Conservation (phyloP, 2,329 filamentous ascomycete genomes). For the Eutypella sp. region DNA sequence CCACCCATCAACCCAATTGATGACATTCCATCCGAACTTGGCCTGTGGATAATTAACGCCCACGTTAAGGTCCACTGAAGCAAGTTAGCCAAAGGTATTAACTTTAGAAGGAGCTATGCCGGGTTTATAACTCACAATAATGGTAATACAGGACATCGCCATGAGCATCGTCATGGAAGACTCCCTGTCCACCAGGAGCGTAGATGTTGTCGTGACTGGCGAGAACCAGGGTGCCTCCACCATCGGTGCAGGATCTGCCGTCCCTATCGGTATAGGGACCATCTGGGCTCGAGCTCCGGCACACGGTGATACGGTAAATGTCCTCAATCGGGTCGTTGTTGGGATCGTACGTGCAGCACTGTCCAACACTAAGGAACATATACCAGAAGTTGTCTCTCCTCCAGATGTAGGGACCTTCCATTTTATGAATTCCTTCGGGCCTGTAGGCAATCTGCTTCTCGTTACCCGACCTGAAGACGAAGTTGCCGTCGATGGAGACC, state of each 20-base stretch:
- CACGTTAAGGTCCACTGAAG: constrained; percentile 40
- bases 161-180: constrained; percentile 42
- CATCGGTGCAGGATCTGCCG: constrained; percentile 45
- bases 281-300: constrained; percentile 44
- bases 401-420: constrained; percentile 51
- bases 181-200: constrained; percentile 59
- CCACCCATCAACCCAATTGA: constrained; percentile 37
- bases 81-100: constrained; percentile 2
- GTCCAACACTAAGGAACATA: constrained; percentile 55
- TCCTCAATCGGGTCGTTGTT: constrained; percentile 44
- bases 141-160: constrained; percentile 60
- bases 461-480: constrained; percentile 16
- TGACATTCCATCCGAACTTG: constrained; percentile 36
- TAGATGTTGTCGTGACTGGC: constrained; percentile 54
- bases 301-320: constrained; percentile 61
- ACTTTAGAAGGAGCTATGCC: too few species aligned
- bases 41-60: constrained; percentile 42
- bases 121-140: constrained; percentile 34
- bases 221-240: constrained; percentile 55
- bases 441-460: constrained; percentile 48
- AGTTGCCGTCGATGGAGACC: constrained; percentile 37
- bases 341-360: constrained; percentile 53
- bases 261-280: constrained; percentile 50
- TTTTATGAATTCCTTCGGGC: constrained; percentile 39
- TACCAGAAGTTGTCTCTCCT: constrained; percentile 53